Percentiles rank a stretch among this genome's conserved stretches.
phyloP scores from a whole-genome alignment of 2,329 filamentous ascomycete genomes.

The Colletotrichum musae region DNA sequence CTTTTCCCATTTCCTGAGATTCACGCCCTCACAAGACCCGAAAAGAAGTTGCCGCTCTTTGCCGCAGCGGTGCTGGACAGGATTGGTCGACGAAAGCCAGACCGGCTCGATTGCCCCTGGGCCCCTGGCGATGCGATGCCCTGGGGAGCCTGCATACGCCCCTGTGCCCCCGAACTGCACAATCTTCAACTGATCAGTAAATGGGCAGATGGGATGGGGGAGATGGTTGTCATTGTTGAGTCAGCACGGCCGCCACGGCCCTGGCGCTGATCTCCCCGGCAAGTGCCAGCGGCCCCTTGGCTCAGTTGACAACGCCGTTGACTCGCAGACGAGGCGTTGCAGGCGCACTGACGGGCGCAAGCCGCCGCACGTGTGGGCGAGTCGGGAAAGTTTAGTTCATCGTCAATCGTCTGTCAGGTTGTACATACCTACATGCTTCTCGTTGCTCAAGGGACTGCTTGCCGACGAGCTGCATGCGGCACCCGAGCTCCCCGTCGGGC shows the following conservation, averaged over 20 bases:
- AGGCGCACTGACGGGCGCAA: slow-evolving; percentile 36
- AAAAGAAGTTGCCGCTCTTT: slow-evolving; percentile 17
- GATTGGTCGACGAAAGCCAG: slow-evolving; percentile 15
- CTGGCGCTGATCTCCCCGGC: slow-evolving; percentile 36
- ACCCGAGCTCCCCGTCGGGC: slow-evolving; percentile 11
- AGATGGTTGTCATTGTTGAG: slow-evolving; percentile 37
- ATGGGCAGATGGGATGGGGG: slow-evolving; percentile 9
- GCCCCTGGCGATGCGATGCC: slow-evolving; percentile 12
- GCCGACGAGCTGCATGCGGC: slow-evolving; percentile 20
- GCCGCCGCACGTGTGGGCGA: slow-evolving; percentile 32
- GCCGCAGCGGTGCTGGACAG: slow-evolving; percentile 5
- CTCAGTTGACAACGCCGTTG: slow-evolving; percentile 37
- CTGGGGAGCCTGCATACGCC: neutral
- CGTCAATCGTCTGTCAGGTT: slow-evolving; percentile 21
- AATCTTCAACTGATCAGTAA: slow-evolving; percentile 21
- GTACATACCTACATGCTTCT: neutral
- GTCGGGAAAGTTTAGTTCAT: slow-evolving; percentile 32
- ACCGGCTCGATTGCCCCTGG: slow-evolving; percentile 11
- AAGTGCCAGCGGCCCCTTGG: slow-evolving; percentile 27
- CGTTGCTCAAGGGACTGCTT: slow-evolving; percentile 34
- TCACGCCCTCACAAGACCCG: slow-evolving; percentile 23
- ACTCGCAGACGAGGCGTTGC: slow-evolving; percentile 31
- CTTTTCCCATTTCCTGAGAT: slow-evolving; percentile 33
- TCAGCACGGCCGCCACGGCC: slow-evolving; percentile 33
- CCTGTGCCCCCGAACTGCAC: neutral